Percentiles rank a stretch among this genome's conserved stretches.
These are phyloP conservation scores for Simplicillium aogashimaense DNA, from an alignment of 2,329 filamentous ascomycete species.

Conservation along the genomic window DNA sequence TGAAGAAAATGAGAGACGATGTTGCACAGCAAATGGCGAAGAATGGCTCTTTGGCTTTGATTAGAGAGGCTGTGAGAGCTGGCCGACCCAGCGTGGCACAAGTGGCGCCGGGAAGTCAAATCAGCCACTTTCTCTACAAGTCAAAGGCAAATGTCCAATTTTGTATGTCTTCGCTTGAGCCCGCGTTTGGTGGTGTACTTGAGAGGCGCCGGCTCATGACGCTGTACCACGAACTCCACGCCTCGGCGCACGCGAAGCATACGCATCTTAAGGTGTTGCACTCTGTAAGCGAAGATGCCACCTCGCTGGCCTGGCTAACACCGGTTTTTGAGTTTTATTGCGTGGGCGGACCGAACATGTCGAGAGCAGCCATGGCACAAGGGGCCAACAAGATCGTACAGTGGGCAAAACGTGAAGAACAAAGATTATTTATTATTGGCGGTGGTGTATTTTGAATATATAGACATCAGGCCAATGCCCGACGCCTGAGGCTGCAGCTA, in stretches of 20 bases:
- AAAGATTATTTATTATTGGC: constrained; percentile 91
- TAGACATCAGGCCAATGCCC: not conserved
- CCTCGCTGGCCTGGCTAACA: constrained; percentile 83
- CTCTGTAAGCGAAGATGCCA: constrained; percentile 61
- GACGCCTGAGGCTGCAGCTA: not conserved
- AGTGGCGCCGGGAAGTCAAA: constrained; percentile 67
- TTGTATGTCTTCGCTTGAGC: constrained; percentile 73
- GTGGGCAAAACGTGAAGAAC: constrained; percentile 87
- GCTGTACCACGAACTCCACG: constrained; percentile 77
- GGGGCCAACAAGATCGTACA: constrained; percentile 83
- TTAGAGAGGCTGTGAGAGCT: constrained; percentile 58
- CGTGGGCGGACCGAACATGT: constrained; percentile 68
- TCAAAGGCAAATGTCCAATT: constrained; percentile 93
- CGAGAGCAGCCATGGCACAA: constrained; percentile 60
- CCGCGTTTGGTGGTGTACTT: constrained; percentile 50
- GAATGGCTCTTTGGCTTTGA: constrained; percentile 64
- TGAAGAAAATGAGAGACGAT: constrained; percentile 63
- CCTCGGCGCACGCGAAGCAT: constrained; percentile 74
- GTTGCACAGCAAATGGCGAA: constrained; percentile 61
- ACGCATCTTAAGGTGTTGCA: constrained; percentile 82
- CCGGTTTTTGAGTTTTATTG: constrained; percentile 91
- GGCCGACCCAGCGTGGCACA: constrained; percentile 66
- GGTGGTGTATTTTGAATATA: constrained; percentile 66
- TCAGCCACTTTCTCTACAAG: constrained; percentile 94
- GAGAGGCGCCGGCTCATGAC: constrained; percentile 66